A percentile compares a stretch with the other conserved stretches of the same genome.
These are phyloP conservation scores for Coccomyxa sp. DNA, from an alignment of 139 green algal species.

Conservation along the genomic window DNA sequence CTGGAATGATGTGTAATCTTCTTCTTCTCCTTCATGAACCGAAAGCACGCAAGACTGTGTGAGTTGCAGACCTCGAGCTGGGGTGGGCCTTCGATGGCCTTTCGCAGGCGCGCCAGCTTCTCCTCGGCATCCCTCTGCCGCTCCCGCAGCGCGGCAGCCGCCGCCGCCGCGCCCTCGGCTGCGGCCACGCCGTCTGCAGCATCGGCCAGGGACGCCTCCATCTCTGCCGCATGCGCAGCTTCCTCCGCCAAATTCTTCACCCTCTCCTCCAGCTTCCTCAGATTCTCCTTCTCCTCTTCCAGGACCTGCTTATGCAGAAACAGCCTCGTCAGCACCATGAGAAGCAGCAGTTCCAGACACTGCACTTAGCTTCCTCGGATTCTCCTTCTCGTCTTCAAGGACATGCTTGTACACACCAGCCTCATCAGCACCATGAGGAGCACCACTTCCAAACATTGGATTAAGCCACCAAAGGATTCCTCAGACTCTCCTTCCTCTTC, in stretches of 20 bases:
- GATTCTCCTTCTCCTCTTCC: slow-evolving; percentile 29
- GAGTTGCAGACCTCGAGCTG: neutral
- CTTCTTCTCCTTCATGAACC: too few relatives aligned
- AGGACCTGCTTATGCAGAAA: slow-evolving; percentile 8
- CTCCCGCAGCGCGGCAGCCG: neutral
- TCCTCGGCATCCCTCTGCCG: slow-evolving; percentile 11
- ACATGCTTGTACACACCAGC: neutral
- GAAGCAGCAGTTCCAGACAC: neutral
- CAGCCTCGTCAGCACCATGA: neutral
- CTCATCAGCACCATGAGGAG: neutral
- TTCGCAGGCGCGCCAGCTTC: slow-evolving; percentile 17
- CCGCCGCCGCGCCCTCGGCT: neutral
- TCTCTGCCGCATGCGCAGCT: too few relatives aligned
- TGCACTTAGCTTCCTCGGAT: neutral
- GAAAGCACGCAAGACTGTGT: too few relatives aligned
- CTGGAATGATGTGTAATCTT: too few relatives aligned
- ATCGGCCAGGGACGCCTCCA: too few relatives aligned
- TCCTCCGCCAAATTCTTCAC: slow-evolving; percentile 14
- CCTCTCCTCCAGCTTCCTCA: slow-evolving; percentile 7
- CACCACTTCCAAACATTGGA: too few relatives aligned
- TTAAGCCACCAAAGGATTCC: too few relatives aligned
- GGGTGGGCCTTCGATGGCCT: slow-evolving; percentile 14
- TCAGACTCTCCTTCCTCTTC: slow-evolving; percentile 24
- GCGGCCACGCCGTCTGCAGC: too few relatives aligned
- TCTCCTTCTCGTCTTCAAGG: slow-evolving; percentile 30